Percentiles rank a stretch among this genome's conserved stretches.
Conservation (phyloP, 768 basidiomycete species). For the Coprinopsis cinerea region DNA sequence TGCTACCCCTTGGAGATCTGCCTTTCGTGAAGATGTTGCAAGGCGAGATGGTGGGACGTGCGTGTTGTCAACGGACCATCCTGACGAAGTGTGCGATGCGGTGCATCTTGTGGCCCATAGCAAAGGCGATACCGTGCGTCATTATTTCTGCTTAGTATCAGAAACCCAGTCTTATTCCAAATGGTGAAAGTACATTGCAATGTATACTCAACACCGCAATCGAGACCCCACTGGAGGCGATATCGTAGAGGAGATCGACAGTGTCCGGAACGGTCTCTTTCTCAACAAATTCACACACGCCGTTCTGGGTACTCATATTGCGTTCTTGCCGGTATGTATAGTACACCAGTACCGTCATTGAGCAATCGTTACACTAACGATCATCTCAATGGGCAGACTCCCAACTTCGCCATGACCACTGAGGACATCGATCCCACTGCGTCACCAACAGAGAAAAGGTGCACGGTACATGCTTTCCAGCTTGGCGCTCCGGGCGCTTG, state of each 20-base stretch:
- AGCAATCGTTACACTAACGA: neutral
- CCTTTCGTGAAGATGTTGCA: conserved; percentile 11
- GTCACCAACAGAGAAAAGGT: conserved; percentile 11
- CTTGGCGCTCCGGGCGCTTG: neutral
- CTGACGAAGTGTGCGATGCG: conserved; percentile 11
- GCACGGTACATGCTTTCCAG: conserved; percentile 14
- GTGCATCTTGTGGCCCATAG: conserved; percentile 16
- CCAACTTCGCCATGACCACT: conserved; percentile 15
- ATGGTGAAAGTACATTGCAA: conserved; percentile 15
- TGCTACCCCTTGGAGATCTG: conserved; percentile 10
- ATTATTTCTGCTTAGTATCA: conserved; percentile 8
- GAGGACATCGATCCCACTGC: conserved; percentile 12
- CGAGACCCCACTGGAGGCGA: conserved; percentile 11
- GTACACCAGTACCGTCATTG: neutral
- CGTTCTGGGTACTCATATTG: conserved; percentile 11
- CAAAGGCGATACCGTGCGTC: conserved; percentile 16
- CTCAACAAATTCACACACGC: conserved; percentile 11
- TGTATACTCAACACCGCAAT: conserved; percentile 12
- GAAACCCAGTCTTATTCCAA: conserved; percentile 5
- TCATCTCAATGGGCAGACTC: conserved; percentile 10
- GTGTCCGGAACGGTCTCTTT: conserved; percentile 15
- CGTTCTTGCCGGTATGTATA: conserved; percentile 15
- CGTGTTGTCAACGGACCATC: conserved; percentile 8
- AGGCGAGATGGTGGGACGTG: conserved; percentile 15
- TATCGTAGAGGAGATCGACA: conserved; percentile 13